These are phyloP conservation scores for Trichoderma guizhouense DNA, from an alignment of 2,329 filamentous ascomycete genomes.

Conservation along the genomic window DNA sequence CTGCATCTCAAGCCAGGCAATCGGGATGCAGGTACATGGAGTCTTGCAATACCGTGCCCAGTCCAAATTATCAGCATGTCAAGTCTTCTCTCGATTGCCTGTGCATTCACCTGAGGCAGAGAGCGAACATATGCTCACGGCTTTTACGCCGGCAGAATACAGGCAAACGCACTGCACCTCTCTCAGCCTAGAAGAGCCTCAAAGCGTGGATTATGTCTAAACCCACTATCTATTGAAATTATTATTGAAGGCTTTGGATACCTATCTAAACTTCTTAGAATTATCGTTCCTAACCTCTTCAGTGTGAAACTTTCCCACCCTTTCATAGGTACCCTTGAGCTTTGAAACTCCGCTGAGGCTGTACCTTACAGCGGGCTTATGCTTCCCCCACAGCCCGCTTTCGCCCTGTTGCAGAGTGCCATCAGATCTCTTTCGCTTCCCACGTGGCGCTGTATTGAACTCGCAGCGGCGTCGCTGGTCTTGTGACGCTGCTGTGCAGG, in stretches of 20 bases:
- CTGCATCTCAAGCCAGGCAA: neutral
- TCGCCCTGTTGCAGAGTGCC: conserved; percentile 6
- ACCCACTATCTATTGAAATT: neutral
- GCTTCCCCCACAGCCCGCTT: conserved; percentile 5
- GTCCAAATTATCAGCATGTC: neutral
- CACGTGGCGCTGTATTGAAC: conserved; percentile 9
- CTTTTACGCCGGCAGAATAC: neutral
- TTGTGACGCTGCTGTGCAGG: conserved; percentile 9
- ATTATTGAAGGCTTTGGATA: neutral
- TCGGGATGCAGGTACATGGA: neutral
- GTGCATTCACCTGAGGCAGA: neutral
- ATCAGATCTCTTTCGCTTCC: conserved; percentile 11
- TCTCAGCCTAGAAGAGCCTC: neutral
- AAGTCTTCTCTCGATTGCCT: neutral
- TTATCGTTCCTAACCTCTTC: neutral
- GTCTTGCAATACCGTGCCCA: neutral
- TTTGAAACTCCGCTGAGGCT: neutral
- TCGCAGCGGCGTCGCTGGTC: conserved; percentile 7
- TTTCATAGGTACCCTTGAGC: neutral
- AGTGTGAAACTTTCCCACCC: neutral
- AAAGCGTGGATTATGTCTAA: neutral
- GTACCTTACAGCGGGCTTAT: conserved; percentile 12
- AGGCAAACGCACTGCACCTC: neutral
- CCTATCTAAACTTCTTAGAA: neutral
- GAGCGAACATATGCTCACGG: neutral